Conservation (phyloP, 2,329 filamentous ascomycete species). For the Corynespora cassiicola region DNA sequence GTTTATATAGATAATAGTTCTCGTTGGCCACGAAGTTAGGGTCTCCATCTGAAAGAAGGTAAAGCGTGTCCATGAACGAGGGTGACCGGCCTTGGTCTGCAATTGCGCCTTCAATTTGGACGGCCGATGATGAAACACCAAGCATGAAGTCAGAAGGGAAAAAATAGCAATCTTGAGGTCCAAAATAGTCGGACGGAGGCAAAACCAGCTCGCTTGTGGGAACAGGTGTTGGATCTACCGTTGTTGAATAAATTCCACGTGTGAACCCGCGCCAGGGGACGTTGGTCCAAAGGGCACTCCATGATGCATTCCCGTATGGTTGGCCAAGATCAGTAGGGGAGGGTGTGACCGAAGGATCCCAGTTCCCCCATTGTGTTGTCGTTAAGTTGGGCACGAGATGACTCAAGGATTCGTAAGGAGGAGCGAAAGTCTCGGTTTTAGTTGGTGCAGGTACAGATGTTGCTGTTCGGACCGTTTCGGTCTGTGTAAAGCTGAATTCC, state of each 20-base stretch:
- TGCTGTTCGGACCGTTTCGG: conserved; percentile 47
- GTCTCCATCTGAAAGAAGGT: conserved; percentile 14
- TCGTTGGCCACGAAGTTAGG: conserved; percentile 50
- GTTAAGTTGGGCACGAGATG: conserved; percentile 42
- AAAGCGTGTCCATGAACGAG: conserved; percentile 22
- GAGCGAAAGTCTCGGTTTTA: conserved; percentile 43
- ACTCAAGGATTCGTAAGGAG: conserved; percentile 43
- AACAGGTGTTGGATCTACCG: conserved; percentile 62
- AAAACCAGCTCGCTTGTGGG: conserved; percentile 62
- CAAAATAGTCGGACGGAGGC: conserved; percentile 61
- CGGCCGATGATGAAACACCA: conserved; percentile 33
- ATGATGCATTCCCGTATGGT: conserved; percentile 49
- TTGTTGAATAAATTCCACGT: conserved; percentile 54
- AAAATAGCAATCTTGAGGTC: conserved; percentile 55
- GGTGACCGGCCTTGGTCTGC: conserved; percentile 38
- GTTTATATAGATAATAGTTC: conserved; percentile 64
- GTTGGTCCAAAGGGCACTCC: conserved; percentile 45
- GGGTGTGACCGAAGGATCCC: conserved; percentile 44
- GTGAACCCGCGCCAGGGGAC: conserved; percentile 46
- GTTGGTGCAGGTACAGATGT: conserved; percentile 42
- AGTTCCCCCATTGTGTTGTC: conserved; percentile 52
- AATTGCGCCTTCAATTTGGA: conserved; percentile 38
- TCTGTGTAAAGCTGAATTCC: conserved; percentile 46
- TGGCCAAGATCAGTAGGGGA: conserved; percentile 41
- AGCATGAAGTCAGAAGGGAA: conserved; percentile 57